Evolutionary conservation across 495 filamentous ascomycete species (phyloP), one percentile per base, ranked within the genome.

Genomic region (Penicillium coffeae): DNA sequence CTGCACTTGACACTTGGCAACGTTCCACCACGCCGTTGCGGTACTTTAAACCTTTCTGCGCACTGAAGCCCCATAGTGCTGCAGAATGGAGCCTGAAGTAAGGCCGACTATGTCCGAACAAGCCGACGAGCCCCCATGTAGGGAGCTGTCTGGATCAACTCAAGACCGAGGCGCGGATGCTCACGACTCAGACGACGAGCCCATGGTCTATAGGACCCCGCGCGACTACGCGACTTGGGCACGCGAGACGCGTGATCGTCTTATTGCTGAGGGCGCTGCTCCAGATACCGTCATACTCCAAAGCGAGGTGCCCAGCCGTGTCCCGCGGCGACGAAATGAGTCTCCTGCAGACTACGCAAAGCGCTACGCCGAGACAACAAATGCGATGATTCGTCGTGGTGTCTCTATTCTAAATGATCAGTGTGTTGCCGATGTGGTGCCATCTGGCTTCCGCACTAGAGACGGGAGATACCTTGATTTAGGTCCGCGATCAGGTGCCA

Each of bases 101-200:
- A n/a, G n/a, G n/a, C n/a, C n/a, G n/a, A n/a, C n/a, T n/a, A n/a
- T n/a, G n/a, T n/a, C n/a, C n/a, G n/a, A n/a, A n/a, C n/a, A n/a
- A n/a, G n/a, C n/a, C n/a, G n/a, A n/a, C n/a, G n/a, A n/a, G n/a
- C n/a, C n/a, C n/a, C n/a, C n/a, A n/a, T n/a, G n/a, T n/a, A n/a
- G n/a, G n/a, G n/a, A n/a, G n/a, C n/a, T n/a, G n/a, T n/a, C n/a
- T n/a, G n/a, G n/a, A n/a, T n/a, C n/a, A n/a, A n/a, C n/a, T n/a
- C n/a, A n/a, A n/a, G n/a, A n/a, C n/a, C n/a, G n/a, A n/a, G n/a
- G n/a, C n/a, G n/a, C n/a, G n/a, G n/a, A n/a, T n/a, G n/a, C n/a
- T 38, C 44, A 47, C 14, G 33, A 47, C 15, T 47, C 44, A 8
- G 34, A 47, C 44, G 44, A 47, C 16, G 44, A 47, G 34, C 44